Conservation (phyloP, 106 monocot genomes). For the Amphibolis antarctica region DNA sequence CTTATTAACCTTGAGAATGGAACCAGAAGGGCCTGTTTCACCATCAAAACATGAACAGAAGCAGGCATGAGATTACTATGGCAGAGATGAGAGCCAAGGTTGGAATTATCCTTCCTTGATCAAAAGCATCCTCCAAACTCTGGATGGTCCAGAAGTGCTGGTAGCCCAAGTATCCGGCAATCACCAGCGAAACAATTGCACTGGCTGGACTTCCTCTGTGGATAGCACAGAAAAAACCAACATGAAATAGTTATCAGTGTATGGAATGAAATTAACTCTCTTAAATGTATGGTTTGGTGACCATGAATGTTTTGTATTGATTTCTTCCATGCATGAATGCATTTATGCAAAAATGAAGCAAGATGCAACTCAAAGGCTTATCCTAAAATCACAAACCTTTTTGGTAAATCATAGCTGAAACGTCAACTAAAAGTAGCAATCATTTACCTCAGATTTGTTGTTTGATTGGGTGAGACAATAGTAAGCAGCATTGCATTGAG, state of each 20-base stretch:
- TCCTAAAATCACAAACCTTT: background rate
- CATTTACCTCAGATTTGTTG: slow-evolving; percentile 9
- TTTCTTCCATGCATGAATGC: too few relatives aligned
- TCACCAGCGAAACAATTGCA: slow-evolving; percentile 37
- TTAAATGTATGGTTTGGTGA: too few relatives aligned
- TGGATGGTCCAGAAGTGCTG: slow-evolving; percentile 54
- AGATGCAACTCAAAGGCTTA: background rate
- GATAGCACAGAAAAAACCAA: background rate
- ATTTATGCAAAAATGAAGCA: background rate
- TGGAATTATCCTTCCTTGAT: slow-evolving; percentile 47
- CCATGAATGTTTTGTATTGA: too few relatives aligned
- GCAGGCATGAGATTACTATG: slow-evolving; percentile 21
- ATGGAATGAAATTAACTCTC: too few relatives aligned
- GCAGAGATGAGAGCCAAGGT: slow-evolving; percentile 45
- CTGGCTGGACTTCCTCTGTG: slow-evolving; percentile 60
- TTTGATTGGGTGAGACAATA: slow-evolving; percentile 7
- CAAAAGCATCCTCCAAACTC: slow-evolving; percentile 41
- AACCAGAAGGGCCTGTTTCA: too few relatives aligned
- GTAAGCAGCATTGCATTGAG: slow-evolving; percentile 4
- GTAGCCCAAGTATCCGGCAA: slow-evolving; percentile 50
- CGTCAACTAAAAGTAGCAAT: background rate
- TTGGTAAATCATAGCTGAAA: background rate
- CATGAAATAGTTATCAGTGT: too few relatives aligned
- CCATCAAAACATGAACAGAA: slow-evolving; percentile 17
- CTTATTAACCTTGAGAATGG: too few relatives aligned